A percentile compares a stretch with the other conserved stretches of the same genome.
These are phyloP conservation scores for Porcisia deanei DNA, from an alignment of 208 protist genomes.

Conservation along the genomic window DNA sequence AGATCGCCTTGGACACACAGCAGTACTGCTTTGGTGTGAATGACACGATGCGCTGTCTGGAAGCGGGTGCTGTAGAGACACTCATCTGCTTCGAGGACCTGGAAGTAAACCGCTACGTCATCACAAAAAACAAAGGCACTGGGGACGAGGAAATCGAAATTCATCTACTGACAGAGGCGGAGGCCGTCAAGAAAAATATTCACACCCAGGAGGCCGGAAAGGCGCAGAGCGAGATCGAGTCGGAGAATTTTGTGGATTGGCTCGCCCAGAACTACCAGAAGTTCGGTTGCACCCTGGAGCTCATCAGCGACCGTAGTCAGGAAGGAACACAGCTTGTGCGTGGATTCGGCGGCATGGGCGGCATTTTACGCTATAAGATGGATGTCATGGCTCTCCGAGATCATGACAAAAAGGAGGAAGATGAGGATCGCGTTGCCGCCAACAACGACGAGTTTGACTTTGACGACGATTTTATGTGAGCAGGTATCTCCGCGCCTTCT, in stretches of 20 bases:
- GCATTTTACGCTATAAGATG: slow-evolving; percentile 92
- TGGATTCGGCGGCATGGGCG: slow-evolving; percentile 98
- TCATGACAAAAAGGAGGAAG: slow-evolving; percentile 79
- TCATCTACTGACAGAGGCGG: slow-evolving; percentile 70
- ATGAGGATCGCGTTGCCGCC: slow-evolving; percentile 56
- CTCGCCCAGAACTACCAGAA: slow-evolving; percentile 98
- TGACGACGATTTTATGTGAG: slow-evolving; percentile 92
- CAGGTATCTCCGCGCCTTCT: too few species aligned
- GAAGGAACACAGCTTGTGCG: slow-evolving; percentile 98
- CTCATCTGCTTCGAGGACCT: slow-evolving; percentile 99
- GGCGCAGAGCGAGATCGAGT: slow-evolving; percentile 90
- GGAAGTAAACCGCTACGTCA: slow-evolving; percentile 84
- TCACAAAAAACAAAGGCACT: slow-evolving; percentile 88
- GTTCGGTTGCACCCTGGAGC: slow-evolving; percentile 96
- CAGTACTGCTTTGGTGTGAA: slow-evolving; percentile 99
- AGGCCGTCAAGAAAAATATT: slow-evolving; percentile 82
- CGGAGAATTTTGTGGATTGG: slow-evolving; percentile 98
- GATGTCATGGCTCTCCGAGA: slow-evolving; percentile 90
- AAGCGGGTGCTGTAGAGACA: slow-evolving; percentile 98
- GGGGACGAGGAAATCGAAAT: slow-evolving; percentile 65
- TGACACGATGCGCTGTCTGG: slow-evolving; percentile 97
- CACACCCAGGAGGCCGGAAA: slow-evolving; percentile 82
- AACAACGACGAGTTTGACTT: slow-evolving; percentile 90
- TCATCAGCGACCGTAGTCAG: slow-evolving; percentile 94
- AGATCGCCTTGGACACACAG: slow-evolving; percentile 98